Base-by-base conservation (phyloP, 2,329 filamentous ascomycete species). In the Rutstroemia sp. region DNA sequence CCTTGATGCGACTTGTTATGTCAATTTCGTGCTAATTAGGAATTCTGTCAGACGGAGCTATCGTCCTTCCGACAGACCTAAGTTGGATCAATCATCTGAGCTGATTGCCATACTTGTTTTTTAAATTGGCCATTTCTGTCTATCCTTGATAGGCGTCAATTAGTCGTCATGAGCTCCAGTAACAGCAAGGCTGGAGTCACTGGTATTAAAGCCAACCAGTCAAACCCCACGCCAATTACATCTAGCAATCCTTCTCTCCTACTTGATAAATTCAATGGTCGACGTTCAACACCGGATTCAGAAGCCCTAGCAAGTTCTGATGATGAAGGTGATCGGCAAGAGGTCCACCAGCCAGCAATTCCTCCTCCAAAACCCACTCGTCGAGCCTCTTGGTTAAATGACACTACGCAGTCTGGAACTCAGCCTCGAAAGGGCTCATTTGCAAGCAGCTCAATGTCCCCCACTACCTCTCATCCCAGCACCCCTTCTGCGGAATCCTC, bases 231-330 rank as follows among this genome's bases (percentile, higher is more conserved):
- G 19, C 63, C 62, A 67, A 86, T 82, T 73, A 72, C 76, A 59
- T 79, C 81, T 21, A 82, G 73, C 64, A 86, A 77, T 65, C 83
- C 87, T 58, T 82, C 83, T 41, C 75, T 86, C 41, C 74, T 89
- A 49, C 77, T 90, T 37, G 89, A 92, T 51, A 94, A 91, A 70
- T 78, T 87, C 50, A 87, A 88, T 66, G 80, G 85, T 56, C 83
- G 92, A 65, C 87, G 88, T 54, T 91, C 90, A 7, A 96, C 92
- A 1, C 92, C 92, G 21, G 94, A 97, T 69, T 96, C 92, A 3
- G 92, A 97, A 70, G 92, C 90, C 52, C 76, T 97, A 58, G 91
- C 88, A 52, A 97, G 92, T 63, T 96, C 92, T 12, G 94, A 97
- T 71, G 94, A 97, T 71, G 94, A 99, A 71, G 80, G 77, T 57